Base-by-base conservation (phyloP, 208 protist genomes). In the Leishmania gerbilli region DNA sequence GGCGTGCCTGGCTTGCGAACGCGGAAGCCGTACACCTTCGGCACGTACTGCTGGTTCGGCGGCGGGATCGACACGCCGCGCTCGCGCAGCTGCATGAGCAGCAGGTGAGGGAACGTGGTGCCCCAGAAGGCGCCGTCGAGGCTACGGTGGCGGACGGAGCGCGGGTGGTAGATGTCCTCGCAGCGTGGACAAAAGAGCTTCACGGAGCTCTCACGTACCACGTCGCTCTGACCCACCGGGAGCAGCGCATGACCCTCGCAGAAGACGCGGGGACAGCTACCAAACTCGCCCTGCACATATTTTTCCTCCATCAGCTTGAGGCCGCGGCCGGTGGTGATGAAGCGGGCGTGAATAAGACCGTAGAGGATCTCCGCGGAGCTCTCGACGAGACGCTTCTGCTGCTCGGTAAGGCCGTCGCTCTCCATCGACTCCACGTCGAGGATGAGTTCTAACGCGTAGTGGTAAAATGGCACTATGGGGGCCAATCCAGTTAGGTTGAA, bases 301-400 rank as follows among this genome's bases (percentile, higher is more conserved):
- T 99, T 99, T 60, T 99, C 97, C 81, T 98, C 93, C 99, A 99
- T 99, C 27, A 98, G 90, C 56, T 95, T 92, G 64, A 99, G 80
- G 17, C 99, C 99, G 21, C 98, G 90, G 34, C 88, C 91, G 27
- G 99, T 99, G 13, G 99, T 91, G 83, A 99, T 99, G 87, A 99
- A 99, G 77, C 99, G 94, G 7, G 99, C 98, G 88, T 99, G 99
- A 76, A 99, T 99, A 31, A 99, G 94, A 9, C 99, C 99, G 85
- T 99, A 99, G 9, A 99, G 94, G 49, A 98, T 98, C 89, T 99
- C 98, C 0, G 99, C 99, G 1, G 98, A 95, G 47, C 92, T 94
- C 84, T 99, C 97, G 27, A 99, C 92, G 4, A 98, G 87, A 34
- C 99, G 97, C 84, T 98, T 95, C 83, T 99, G 98, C 85, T 99